Evolutionary conservation across 1,284 basidiomycete genomes (phyloP), one percentile per base, ranked within the genome.

Genomic region (Psilocybe mexicana): DNA sequence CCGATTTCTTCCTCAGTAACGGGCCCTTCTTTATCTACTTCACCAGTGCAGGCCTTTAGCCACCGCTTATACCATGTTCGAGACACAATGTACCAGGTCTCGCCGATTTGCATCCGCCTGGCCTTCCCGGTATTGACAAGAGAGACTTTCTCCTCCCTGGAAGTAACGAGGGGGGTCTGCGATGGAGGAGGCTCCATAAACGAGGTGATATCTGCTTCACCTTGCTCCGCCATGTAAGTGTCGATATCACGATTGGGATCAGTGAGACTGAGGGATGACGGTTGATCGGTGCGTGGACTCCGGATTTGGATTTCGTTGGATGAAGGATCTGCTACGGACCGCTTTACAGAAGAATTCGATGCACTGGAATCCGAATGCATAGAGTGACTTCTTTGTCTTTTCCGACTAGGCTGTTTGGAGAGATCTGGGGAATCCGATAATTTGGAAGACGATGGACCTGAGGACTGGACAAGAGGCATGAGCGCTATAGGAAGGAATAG

Each of bases 11-110:
- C 74, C 70, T 88, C 86, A 35, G 78, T 73, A 25, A 88, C 68
- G 2, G 76, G 71, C 25, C 86, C 88, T 52, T 78, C 83, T 72
- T 92, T 93, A 74, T 86, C 84, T 23, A 79, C 70, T 61, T 83
- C 73, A 26, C 88, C 87, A 0, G 82, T 79, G 67, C 86, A 88
- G 6, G 89, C 90, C 63, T 82, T 83, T 61, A 81, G 76, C 88
- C 90, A 95, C 11, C 84, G 81, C 52, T 80, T 81, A 74, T 82
- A 90, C 94, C 94, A 96, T 11, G 68, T 65, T 48, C 80, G 72
- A 30, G 86, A 80, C 33, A 95, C 76, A 52, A 96, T 74, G 72
- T 86, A 93, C 92, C 93, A 96, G 2, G 79, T 86, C 54, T 93
- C 83, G 42, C 88, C 90, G 14, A 78, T 70, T 35, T 76, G 70